Evolutionary conservation across 768 basidiomycete genomes (phyloP).

Genomic region (Collybiopsis confluens): DNA sequence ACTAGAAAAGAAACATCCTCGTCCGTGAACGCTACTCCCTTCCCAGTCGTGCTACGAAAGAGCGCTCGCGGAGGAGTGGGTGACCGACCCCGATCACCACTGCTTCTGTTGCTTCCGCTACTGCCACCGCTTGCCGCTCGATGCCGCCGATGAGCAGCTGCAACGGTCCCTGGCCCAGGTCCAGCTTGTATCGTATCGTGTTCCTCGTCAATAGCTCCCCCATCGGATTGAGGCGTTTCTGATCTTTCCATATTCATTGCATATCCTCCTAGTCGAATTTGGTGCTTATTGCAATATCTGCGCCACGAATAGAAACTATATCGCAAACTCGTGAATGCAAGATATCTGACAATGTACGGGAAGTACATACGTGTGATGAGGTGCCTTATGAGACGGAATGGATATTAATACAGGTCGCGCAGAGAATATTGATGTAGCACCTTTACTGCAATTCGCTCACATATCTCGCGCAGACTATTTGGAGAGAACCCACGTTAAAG

Average conservation of each 20-base stretch:
- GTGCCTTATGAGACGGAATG: slow-evolving; percentile 49
- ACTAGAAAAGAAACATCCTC: slow-evolving; percentile 78
- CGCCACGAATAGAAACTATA: slow-evolving; percentile 86
- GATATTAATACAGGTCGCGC: slow-evolving; percentile 7
- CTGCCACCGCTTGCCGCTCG: slow-evolving; percentile 31
- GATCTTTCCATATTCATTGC: slow-evolving; percentile 61
- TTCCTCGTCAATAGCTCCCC: slow-evolving; percentile 39
- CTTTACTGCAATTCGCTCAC: slow-evolving; percentile 82
- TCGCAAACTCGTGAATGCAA: slow-evolving; percentile 3
- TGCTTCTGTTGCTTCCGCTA: too few relatives aligned
- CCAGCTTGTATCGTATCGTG: slow-evolving; percentile 27
- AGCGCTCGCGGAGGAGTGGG: slow-evolving; percentile 79
- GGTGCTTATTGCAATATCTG: slow-evolving; percentile 89
- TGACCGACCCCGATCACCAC: too few relatives aligned
- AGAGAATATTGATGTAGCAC: slow-evolving; percentile 25
- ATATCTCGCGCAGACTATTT: slow-evolving; percentile 71
- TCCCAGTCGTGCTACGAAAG: slow-evolving; percentile 82
- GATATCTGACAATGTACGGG: slow-evolving; percentile 3
- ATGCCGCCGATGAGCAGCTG: slow-evolving; percentile 35
- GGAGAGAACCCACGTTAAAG: too few relatives aligned
- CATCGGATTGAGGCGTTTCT: slow-evolving; percentile 34
- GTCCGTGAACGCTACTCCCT: slow-evolving; percentile 84
- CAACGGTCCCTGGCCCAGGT: slow-evolving; percentile 39
- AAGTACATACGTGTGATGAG: slow-evolving; percentile 75
- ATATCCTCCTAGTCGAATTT: slow-evolving; percentile 85